Base-by-base conservation (phyloP, 176 grass and related monocot genomes). In the Lolium perenne region DNA sequence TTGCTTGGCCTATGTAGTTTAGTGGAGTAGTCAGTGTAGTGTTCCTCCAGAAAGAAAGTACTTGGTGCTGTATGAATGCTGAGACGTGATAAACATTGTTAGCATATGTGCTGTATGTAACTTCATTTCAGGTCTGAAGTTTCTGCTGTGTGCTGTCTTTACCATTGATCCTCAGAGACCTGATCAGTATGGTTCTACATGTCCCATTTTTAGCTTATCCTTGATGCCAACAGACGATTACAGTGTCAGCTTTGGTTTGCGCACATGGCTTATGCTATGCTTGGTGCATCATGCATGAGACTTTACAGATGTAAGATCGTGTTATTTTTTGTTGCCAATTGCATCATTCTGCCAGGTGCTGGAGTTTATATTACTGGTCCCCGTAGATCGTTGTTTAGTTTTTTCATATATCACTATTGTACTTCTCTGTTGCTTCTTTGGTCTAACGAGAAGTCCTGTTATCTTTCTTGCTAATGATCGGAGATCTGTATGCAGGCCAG, bases 261-360 rank as follows among this genome's bases (percentile, higher is more conserved):
- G 11, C 88, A 35, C 73, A 40, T 86, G 53, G 66, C 9, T 64
- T 49, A 15, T 76, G 41, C 40, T 58, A 32, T 76, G 11, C 15
- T 77, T 66, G 18, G 22, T 3, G 22, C 16, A 51, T 51, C 47
- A 10, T 55, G 41, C 47, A 38, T 64, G 38, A 15, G 67, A n/a
- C 77, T 59, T 77, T 81, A 68, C 66, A 87, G 69, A 49, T 84
- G 57, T 49, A 29, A 46, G 57, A 51, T 71, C 70, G 18, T 32
- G 47, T 79, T 43, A 3, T 53, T 4, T 53, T 4, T 14, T 13
- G 13, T 7, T 49, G 14, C 74, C 47, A 48, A n/a, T 74, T 79
- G 80, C 38, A 84, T 87, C 56, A 90, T 83, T 74, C 51, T 43
- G 26, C 78, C 83, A 86, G 78, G 84, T 74, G 23, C 64, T 7